phyloP scores from a whole-genome alignment of 352 stramenopile genomes.

The Phytophthora fragariae region DNA sequence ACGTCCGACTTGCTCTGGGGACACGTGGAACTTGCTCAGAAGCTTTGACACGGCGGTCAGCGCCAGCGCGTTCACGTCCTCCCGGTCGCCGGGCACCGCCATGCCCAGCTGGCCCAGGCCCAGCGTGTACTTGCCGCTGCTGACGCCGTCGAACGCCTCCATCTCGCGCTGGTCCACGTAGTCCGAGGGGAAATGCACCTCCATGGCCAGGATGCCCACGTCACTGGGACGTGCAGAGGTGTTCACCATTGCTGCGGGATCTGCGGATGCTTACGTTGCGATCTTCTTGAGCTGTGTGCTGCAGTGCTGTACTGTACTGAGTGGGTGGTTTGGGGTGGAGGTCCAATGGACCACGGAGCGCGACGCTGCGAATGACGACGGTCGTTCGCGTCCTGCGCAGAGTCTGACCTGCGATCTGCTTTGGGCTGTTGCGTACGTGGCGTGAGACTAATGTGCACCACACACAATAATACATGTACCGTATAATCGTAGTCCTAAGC shows the following conservation, averaged over 20 bases:
- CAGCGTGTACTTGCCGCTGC: slow-evolving; percentile 77
- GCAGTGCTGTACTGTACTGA: neutral
- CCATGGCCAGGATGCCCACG: slow-evolving; percentile 97
- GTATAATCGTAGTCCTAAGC: too few relatives aligned
- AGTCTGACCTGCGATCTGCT: neutral
- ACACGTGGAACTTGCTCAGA: slow-evolving; percentile 61
- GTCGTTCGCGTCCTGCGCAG: neutral
- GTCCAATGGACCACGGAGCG: neutral
- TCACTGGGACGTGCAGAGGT: slow-evolving; percentile 56
- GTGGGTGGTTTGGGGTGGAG: neutral
- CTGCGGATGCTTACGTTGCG: neutral
- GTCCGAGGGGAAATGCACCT: slow-evolving; percentile 96
- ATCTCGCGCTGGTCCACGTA: slow-evolving; percentile 96
- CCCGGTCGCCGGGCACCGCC: slow-evolving; percentile 74
- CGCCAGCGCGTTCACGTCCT: slow-evolving; percentile 79
- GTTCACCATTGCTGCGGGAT: slow-evolving; percentile 28
- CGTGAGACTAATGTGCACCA: neutral
- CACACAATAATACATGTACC: neutral
- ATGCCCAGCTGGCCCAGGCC: slow-evolving; percentile 68
- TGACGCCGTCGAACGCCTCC: slow-evolving; percentile 91
- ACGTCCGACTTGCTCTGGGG: slow-evolving; percentile 85
- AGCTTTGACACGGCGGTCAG: slow-evolving; percentile 66
- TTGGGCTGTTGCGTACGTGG: neutral
- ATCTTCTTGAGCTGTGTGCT: neutral
- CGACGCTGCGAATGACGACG: neutral